Conservation (phyloP, 176 grass and related monocot genomes). For the Panicum miliaceum region DNA sequence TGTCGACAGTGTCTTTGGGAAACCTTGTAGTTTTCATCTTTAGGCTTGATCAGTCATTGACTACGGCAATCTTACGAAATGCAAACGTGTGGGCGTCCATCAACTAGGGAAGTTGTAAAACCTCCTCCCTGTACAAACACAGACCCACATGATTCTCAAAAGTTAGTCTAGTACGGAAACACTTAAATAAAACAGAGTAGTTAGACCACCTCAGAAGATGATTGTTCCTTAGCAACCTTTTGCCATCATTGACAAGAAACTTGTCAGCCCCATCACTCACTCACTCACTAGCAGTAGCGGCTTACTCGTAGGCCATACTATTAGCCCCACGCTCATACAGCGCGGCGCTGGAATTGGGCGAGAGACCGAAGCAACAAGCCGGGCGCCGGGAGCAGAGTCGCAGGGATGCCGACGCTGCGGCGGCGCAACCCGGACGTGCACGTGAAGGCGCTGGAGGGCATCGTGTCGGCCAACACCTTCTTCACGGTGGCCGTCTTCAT, state of each 20-base stretch:
- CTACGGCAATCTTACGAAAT: background rate
- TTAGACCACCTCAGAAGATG: background rate
- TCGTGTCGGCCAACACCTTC: slow-evolving; percentile 63
- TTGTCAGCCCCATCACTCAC: background rate
- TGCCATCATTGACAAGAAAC: background rate
- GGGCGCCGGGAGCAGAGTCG: background rate
- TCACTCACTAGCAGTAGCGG: background rate
- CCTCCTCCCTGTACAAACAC: no score
- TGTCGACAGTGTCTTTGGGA: background rate
- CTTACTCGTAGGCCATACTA: background rate
- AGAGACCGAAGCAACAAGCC: no score
- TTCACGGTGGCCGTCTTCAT: slow-evolving; percentile 60
- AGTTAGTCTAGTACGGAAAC: background rate
- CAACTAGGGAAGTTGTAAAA: background rate
- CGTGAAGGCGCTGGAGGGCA: slow-evolving; percentile 64
- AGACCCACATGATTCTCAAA: background rate
- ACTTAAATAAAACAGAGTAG: background rate
- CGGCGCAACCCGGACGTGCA: slow-evolving; percentile 48
- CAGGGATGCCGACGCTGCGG: slow-evolving; percentile 53
- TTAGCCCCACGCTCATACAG: background rate
- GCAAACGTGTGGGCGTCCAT: background rate
- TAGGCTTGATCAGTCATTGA: background rate
- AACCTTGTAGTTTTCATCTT: background rate
- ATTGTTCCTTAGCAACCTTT: background rate
- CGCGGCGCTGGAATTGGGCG: no score